A percentile compares a stretch with the other conserved stretches of the same genome.
These are phyloP conservation scores for Saccharomycodes ludwigii DNA, from an alignment of 805 yeast genomes.

Conservation along the genomic window DNA sequence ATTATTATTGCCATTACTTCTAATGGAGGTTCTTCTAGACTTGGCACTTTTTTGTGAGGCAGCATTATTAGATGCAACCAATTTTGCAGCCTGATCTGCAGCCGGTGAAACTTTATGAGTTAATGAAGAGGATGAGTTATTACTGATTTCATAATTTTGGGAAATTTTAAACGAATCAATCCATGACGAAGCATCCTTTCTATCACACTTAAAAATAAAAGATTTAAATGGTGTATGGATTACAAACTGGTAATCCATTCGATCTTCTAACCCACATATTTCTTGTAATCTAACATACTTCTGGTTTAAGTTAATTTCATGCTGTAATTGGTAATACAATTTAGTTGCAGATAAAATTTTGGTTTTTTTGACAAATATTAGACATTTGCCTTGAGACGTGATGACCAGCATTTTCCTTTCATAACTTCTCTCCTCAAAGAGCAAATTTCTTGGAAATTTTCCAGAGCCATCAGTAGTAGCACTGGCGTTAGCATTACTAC, in stretches of 20 bases:
- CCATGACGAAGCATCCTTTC: conserved; percentile 43
- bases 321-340: conserved; percentile 31
- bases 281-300: conserved; percentile 48
- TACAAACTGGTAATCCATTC: conserved; percentile 36
- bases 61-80: conserved; percentile 3
- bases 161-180: conserved; percentile 40
- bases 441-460: neutral
- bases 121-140: conserved; percentile 21
- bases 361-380: conserved; percentile 35
- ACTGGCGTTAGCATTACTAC: conserved; percentile 8
- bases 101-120: conserved; percentile 15
- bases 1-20: neutral
- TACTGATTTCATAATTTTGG: conserved; percentile 32
- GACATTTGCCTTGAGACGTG: conserved; percentile 51
- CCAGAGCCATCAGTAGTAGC: neutral
- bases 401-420: conserved; percentile 40
- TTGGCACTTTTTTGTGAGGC: conserved; percentile 4
- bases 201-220: conserved; percentile 44
- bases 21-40: conserved; percentile 1
- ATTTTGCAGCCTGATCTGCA: conserved; percentile 3
- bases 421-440: conserved; percentile 11
- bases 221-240: conserved; percentile 43
- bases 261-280: conserved; percentile 29
- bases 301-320: conserved; percentile 43
- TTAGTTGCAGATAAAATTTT: conserved; percentile 21